Base-by-base conservation (phyloP, 176 grass and related monocot genomes). In the Dactylis glomerata region DNA sequence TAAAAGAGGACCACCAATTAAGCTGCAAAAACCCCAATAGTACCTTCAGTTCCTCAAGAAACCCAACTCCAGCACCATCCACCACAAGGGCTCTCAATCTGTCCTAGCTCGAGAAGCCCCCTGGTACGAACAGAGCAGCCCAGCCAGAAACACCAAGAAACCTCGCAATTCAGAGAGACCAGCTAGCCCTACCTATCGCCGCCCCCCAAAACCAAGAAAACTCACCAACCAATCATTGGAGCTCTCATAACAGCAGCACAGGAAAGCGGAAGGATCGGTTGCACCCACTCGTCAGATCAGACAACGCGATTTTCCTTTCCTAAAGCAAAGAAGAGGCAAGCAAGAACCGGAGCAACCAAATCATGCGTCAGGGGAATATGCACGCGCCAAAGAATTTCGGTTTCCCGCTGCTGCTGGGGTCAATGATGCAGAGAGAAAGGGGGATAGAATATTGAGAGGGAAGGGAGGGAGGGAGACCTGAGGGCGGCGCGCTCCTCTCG, bases 401-500 rank as follows among this genome's bases (percentile, higher is more conserved):
- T 61, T 24, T 20, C n/a, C n/a, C n/a, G n/a, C 84, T 83, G 84
- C 79, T 51, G 80, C 20, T 41, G 70, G n/a, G 49, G 24, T 30
- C 68, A 84, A 84, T 87, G 89, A 84, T 90, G 80, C 81, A 40
- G 40, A 57, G 66, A 33, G 20, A n/a, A n/a, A n/a, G 56, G 58
- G 24, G 17, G 50, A 63, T 73, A 89, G 78, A 84, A 86, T 83
- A 80, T 80, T 85, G 79, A 38, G n/a, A n/a, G n/a, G 85, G 65
- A 82, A 72, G 27, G 58, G 27, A 89, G 81, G 59, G 64, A 77
- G 58, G 74, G 72, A 76, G 69, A 92, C 91, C 89, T 91, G 95
- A 84, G 56, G 92, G 81, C 57, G 81, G 83, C 70, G 87, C 78
- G 92, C 83, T 86, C 88, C 93, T 88, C 87, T 81, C 88, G 93